Percentiles rank a stretch among this genome's conserved stretches.
Conservation (phyloP, 495 filamentous ascomycete genomes). For the Penicillium chermesinum region DNA sequence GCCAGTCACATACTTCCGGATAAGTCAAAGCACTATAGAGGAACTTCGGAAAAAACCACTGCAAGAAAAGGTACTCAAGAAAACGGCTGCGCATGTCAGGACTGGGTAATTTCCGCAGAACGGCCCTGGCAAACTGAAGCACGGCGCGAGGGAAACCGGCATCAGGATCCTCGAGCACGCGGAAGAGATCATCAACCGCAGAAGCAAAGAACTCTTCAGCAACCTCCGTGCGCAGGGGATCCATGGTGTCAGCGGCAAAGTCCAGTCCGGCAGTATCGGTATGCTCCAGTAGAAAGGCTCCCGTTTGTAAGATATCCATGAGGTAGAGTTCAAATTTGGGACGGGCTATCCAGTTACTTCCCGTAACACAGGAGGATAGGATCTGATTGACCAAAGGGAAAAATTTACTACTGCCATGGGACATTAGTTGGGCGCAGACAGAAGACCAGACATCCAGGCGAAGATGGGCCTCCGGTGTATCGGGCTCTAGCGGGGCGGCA, state of each 20-base stretch:
- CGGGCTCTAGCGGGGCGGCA: conserved; percentile 62
- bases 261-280: conserved; percentile 50
- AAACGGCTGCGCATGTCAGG: conserved; percentile 65
- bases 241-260: conserved; percentile 44
- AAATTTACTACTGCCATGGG: conserved; percentile 39
- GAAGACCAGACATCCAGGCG: conserved; percentile 83
- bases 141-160: conserved; percentile 82
- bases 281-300: conserved; percentile 82
- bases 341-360: conserved; percentile 83
- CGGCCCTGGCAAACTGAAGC: conserved; percentile 73
- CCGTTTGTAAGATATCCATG: conserved; percentile 88
- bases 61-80: conserved; percentile 72
- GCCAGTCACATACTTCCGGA: conserved; percentile 63
- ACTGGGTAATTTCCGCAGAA: conserved; percentile 68
- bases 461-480: conserved; percentile 71
- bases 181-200: conserved; percentile 77
- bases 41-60: conserved; percentile 89
- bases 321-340: conserved; percentile 88
- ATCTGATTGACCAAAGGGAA: conserved; percentile 39
- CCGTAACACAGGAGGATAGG: conserved; percentile 78
- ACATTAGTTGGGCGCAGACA: conserved; percentile 68
- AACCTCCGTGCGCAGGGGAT: conserved; percentile 69
- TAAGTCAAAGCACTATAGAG: conserved; percentile 79
- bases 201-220: conserved; percentile 87
- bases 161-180: conserved; percentile 69